Evolutionary conservation across 176 grass and related monocot genomes (phyloP), one percentile per base, ranked within the genome.

Genomic region (Ensete glaucum): DNA sequence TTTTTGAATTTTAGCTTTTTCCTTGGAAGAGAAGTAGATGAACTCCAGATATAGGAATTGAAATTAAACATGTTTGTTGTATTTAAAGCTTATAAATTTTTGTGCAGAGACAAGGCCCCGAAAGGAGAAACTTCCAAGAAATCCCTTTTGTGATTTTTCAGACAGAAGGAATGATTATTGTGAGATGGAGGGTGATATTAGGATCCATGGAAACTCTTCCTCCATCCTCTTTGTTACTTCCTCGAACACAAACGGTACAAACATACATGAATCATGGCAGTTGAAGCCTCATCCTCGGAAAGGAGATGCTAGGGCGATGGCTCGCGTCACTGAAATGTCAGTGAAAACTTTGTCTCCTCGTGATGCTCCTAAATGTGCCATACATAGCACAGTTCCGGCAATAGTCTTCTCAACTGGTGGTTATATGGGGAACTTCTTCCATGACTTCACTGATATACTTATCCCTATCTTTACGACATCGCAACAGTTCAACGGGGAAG

Each of bases 371-470:
- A 24, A 19, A 22, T 94, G 91, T 72, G 79, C 72, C 17, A 73
- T 77, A 16, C 81, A 16, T 54, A 75, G 83, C 78, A 69, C 78
- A 1, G 54, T 74, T 19, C 85, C 85, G 0, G 87, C 87, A 16
- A 78, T 94, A 52, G 54, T 90, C 64, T 94, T 94, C 73, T 94
- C 87, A 0, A 77, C 27, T 3, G 91, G 91, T 54, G 87, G 81
- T 24, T 94, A 94, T 43, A 82, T 73, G 1, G 83, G 91, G 16
- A 94, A 94, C 81, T 85, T 90, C 85, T 94, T 90, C 83, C 91
- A 90, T 54, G 91, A 88, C 78, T 87, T 94, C 26, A 90, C 91
- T 7, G 91, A 94, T 75, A 78, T 94, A 0, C 83, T 94, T 11
- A 78, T 90, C 78, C 91, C 91, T 1, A 77, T 94, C 34, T 94